These are phyloP conservation scores for Chrysophaeum taylorii DNA, from an alignment of 352 stramenopile species.

Conservation along the genomic window DNA sequence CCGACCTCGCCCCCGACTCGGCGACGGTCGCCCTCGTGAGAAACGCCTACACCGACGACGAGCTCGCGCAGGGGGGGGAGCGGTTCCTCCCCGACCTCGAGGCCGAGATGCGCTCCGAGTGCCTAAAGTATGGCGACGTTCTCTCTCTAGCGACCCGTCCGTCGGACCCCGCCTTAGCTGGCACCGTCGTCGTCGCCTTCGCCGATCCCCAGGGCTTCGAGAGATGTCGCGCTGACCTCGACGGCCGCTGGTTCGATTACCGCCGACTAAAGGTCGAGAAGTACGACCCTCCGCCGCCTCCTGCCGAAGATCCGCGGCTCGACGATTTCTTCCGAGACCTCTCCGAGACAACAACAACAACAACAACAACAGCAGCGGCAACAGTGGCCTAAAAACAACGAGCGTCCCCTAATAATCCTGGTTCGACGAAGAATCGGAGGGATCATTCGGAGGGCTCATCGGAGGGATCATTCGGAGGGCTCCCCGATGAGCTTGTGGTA, in stretches of 20 bases:
- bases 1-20: too few species aligned
- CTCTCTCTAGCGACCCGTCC: background rate
- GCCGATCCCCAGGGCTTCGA: background rate
- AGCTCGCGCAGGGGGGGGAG: background rate
- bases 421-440: too few species aligned
- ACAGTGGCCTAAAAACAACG: too few species aligned
- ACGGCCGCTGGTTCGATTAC: constrained; percentile 14
- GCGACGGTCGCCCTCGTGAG: too few species aligned
- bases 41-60: background rate
- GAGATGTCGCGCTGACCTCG: background rate
- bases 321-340: too few species aligned
- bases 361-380: too few species aligned
- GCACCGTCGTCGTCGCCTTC: constrained; percentile 9
- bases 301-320: too few species aligned
- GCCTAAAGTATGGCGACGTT: background rate
- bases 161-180: background rate
- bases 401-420: too few species aligned
- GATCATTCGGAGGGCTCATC: too few species aligned
- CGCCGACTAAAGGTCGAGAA: background rate
- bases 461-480: too few species aligned
- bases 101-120: background rate
- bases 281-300: constrained; percentile 1
- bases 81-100: background rate
- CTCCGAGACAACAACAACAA: too few species aligned
- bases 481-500: too few species aligned